These are phyloP conservation scores for Globisporangium perplexum DNA, from an alignment of 352 stramenopile genomes.

Conservation along the genomic window DNA sequence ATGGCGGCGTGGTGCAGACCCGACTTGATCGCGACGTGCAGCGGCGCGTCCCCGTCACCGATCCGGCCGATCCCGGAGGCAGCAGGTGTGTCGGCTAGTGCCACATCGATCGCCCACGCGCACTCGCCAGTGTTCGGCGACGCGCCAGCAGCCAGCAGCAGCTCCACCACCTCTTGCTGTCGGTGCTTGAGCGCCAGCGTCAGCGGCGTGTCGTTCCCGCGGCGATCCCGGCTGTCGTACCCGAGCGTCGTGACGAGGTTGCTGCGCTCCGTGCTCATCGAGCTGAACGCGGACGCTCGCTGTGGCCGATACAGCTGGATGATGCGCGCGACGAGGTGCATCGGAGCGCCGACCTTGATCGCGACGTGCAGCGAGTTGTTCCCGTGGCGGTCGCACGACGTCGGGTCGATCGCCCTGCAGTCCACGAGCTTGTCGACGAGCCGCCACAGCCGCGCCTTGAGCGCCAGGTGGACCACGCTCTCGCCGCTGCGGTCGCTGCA, in stretches of 20 bases:
- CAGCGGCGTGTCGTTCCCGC: conserved; percentile 48
- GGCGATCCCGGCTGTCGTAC: conserved; percentile 25
- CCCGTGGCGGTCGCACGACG: conserved; percentile 34
- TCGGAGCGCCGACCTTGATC: conserved; percentile 54
- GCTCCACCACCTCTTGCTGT: conserved; percentile 43
- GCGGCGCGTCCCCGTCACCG: conserved; percentile 28
- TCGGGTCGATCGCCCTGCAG: conserved; percentile 34
- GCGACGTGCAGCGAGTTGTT: conserved; percentile 60
- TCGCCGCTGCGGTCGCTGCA: conserved; percentile 43
- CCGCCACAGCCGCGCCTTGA: conserved; percentile 55
- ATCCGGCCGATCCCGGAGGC: conserved; percentile 2
- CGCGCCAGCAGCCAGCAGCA: conserved; percentile 35
- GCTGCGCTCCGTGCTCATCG: conserved; percentile 11
- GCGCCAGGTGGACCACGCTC: conserved; percentile 48
- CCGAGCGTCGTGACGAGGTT: conserved; percentile 20
- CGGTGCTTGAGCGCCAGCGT: conserved; percentile 49
- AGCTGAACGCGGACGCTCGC: conserved; percentile 12
- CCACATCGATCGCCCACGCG: conserved; percentile 14
- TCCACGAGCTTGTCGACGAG: conserved; percentile 48
- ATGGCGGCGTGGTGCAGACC: conserved; percentile 34
- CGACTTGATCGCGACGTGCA: conserved; percentile 60
- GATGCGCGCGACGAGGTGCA: conserved; percentile 30
- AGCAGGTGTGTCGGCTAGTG: too few relatives aligned
- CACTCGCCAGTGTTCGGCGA: conserved; percentile 19
- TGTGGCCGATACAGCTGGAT: conserved; percentile 39